These are phyloP conservation scores for Echinochloa phyllopogon DNA, from an alignment of 176 grass and related monocot genomes.

Conservation along the genomic window DNA sequence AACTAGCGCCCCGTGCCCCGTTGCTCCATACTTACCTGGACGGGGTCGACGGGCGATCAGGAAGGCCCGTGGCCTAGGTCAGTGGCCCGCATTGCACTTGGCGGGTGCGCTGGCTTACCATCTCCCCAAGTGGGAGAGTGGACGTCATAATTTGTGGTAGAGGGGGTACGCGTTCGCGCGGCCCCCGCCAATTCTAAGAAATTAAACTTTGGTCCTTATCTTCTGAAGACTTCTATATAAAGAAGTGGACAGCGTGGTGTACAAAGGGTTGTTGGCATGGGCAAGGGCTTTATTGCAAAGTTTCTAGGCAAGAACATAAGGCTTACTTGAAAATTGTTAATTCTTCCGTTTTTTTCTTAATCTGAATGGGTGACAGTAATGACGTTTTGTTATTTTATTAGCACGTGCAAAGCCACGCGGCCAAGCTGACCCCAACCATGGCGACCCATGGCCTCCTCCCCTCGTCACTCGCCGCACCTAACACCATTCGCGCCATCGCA, in stretches of 20 bases:
- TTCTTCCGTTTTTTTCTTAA: no score
- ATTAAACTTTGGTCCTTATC: background rate
- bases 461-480: background rate
- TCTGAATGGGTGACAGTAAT: no score
- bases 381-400: background rate
- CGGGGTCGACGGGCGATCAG: slow-evolving; percentile 45
- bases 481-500: background rate
- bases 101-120: slow-evolving; percentile 48
- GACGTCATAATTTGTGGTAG: slow-evolving; percentile 58
- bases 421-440: slow-evolving; percentile 21
- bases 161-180: slow-evolving; percentile 78
- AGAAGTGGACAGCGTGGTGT: no score
- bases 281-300: no score
- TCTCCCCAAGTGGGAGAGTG: slow-evolving; percentile 54
- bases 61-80: slow-evolving; percentile 40
- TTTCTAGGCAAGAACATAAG: no score
- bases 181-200: slow-evolving; percentile 43
- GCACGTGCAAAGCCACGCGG: background rate
- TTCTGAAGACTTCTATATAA: no score
- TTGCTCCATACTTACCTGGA: slow-evolving; percentile 47
- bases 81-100: slow-evolving; percentile 49
- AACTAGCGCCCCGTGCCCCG: fast-evolving
- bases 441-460: slow-evolving; percentile 12
- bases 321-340: no score
- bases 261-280: no score